Evolutionary conservation across 2,329 filamentous ascomycete species (phyloP), one percentile per base, ranked within the genome.

Genomic region (Aureobasidium subglaciale): DNA sequence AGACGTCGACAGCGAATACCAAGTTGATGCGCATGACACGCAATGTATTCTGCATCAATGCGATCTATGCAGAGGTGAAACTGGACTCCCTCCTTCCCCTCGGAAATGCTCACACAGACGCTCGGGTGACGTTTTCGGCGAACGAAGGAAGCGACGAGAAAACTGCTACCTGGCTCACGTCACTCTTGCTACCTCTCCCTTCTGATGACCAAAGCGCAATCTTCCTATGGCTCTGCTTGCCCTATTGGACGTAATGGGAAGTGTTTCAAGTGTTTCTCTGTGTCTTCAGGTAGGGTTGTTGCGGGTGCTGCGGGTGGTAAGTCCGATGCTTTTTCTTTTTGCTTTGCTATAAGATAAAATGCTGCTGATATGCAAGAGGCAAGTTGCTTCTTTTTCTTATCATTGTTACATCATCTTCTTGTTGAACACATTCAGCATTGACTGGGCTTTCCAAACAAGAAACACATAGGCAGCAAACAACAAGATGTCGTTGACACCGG

Each of bases 401-500:
- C 15, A 8, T n/a, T 45, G 18, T 45, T 32, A 32, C n/a, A n/a
- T n/a, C n/a, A n/a, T n/a, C n/a, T n/a, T n/a, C n/a, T n/a, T n/a
- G n/a, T n/a, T n/a, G n/a, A n/a, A n/a, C n/a, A n/a, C n/a, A n/a
- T n/a, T 45, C 42, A 43, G 18, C 29, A 16, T 35, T 48, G 2
- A 22, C 29, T 8, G 11, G 5, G 4, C 42, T 32, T 15, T 11
- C 7, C 5, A 25, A 8, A 20, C 43, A 22, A 48, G 8, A 20
- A 38, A 3, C 37, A 43, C n/a, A 35, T n/a, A 58, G 27, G n/a
- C 41, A 7, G 20, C 15, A 11, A 57, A 29, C 15, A 20, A 3
- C 37, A 58, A 46, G 4, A 68, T 70, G 67, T 42, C 79, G 56
- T 73, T 89, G 57, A 84, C 84, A 10, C 71, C 78, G 24, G 73